Base-by-base conservation (phyloP, 1,284 basidiomycete genomes). In the Pseudozyma flocculosa region DNA sequence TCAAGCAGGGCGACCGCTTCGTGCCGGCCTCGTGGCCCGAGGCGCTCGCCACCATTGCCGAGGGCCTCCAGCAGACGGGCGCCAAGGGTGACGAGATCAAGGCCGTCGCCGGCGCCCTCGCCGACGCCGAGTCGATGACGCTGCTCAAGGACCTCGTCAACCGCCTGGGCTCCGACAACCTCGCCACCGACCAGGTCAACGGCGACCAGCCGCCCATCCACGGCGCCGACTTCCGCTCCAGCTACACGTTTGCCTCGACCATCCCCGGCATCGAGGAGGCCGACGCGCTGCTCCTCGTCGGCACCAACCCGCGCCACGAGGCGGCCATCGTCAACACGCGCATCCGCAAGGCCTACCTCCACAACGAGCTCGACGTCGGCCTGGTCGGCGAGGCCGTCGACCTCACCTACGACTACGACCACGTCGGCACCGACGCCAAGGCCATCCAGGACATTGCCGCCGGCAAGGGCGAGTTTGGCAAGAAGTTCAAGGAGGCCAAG, bases 231-330 rank as follows among this genome's bases (percentile, higher is more conserved):
- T 83, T 96, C 60, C 89, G 95, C 61, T 89, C 90, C 37, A 97
- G 95, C 82, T 98, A 97, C 81, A 86, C 93, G 40, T 95, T 98
- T 84, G 97, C 97, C 82, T 84, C 88, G n/a, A 90, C 88, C 36
- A 92, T 99, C 62, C 86, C 90, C 38, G 89, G 90, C 41, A 84
- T 94, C 40, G 94, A 95, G 76, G 84, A 88, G 56, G 93, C 94
- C 26, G 95, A 99, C 76, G 90, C 83, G 32, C 89, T 99, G 64
- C 85, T 98, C 18, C 86, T 99, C 34, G 86, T 98, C 71, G 94
- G 94, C 65, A 96, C 92, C 50, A 97, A 98, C 82, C 94, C 94
- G 14, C 85, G 95, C 43, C 93, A 97, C 79, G 95, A 99, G 81
- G 95, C 92, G 9, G 89, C 95, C 30, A 93, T 97, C 54, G 83